phyloP scores from a whole-genome alignment of 441 rosid species.

The Populus hybrid region DNA sequence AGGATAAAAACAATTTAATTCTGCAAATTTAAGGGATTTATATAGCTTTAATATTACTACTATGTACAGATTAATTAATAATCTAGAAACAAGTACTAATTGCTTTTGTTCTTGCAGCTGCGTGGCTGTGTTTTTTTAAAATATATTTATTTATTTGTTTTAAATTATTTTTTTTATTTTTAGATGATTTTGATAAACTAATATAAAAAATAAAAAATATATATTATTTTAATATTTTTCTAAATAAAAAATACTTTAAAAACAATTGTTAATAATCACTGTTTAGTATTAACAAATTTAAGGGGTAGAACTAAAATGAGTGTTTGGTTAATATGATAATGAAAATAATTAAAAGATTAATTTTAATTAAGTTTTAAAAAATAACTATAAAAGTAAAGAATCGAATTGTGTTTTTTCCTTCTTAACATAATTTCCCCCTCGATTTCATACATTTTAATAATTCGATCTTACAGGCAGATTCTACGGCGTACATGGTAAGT shows the following conservation, averaged over 20 bases:
- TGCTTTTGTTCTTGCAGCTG: too few relatives aligned
- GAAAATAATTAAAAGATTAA: neutral
- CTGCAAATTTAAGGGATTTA: neutral
- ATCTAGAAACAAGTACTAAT: neutral
- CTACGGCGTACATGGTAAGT: neutral
- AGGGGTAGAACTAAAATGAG: neutral
- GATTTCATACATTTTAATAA: neutral
- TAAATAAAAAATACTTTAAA: too few relatives aligned
- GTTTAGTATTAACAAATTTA: too few relatives aligned
- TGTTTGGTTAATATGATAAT: neutral
- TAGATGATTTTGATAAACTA: too few relatives aligned
- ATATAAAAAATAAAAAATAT: too few relatives aligned
- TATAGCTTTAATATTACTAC: neutral
- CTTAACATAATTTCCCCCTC: neutral
- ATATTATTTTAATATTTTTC: too few relatives aligned
- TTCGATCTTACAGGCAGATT: neutral
- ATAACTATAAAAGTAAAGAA: neutral
- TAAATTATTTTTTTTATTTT: too few relatives aligned
- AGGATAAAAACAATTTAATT: too few relatives aligned
- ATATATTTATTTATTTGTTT: too few relatives aligned
- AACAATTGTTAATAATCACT: too few relatives aligned
- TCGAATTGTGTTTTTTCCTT: neutral
- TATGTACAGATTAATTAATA: neutral
- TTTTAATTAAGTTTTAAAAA: too few relatives aligned
- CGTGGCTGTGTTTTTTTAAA: too few relatives aligned